Conservation (phyloP, 2,329 filamentous ascomycete species). For the Pseudopithomyces maydicus region DNA sequence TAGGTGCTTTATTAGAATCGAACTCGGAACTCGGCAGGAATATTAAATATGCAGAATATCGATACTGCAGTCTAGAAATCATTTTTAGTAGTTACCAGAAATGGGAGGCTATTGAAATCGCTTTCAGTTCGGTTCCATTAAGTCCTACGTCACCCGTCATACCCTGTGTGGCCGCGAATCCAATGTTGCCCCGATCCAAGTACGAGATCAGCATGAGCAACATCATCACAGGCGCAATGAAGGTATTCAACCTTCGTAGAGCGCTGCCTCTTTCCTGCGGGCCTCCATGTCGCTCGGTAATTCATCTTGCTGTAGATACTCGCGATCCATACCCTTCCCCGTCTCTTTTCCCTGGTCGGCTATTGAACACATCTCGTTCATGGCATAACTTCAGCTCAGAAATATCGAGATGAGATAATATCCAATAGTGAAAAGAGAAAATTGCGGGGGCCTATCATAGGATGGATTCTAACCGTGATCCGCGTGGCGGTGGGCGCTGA, state of each 20-base stretch:
- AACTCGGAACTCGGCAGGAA: slow-evolving; percentile 42
- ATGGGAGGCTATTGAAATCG: too few species aligned
- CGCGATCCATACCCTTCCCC: slow-evolving; percentile 16
- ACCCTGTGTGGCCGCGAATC: slow-evolving; percentile 41
- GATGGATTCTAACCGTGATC: not conserved
- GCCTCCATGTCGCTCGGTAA: slow-evolving; percentile 14
- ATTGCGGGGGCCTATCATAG: too few species aligned
- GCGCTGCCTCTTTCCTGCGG: slow-evolving; percentile 30
- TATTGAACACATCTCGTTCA: slow-evolving; percentile 3
- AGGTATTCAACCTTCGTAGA: slow-evolving; percentile 39
- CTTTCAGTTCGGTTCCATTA: slow-evolving; percentile 33
- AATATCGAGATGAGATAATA: not conserved
- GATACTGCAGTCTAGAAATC: slow-evolving; percentile 36
- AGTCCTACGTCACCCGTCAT: slow-evolving; percentile 37
- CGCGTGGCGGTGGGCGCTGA: not conserved
- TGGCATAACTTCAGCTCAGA: not conserved
- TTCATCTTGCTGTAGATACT: slow-evolving; percentile 29
- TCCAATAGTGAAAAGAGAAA: not conserved
- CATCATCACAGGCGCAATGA: slow-evolving; percentile 44
- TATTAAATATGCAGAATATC: slow-evolving; percentile 44
- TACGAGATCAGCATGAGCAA: slow-evolving; percentile 42
- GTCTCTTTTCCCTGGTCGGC: slow-evolving; percentile 19
- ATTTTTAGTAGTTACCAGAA: not conserved
- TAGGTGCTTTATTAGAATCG: slow-evolving; percentile 37
- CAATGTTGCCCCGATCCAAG: slow-evolving; percentile 42